A percentile compares a stretch with the other conserved stretches of the same genome.
Conservation (phyloP, 2,329 filamentous ascomycete genomes). For the Neophaeococcomyces mojaviensis region DNA sequence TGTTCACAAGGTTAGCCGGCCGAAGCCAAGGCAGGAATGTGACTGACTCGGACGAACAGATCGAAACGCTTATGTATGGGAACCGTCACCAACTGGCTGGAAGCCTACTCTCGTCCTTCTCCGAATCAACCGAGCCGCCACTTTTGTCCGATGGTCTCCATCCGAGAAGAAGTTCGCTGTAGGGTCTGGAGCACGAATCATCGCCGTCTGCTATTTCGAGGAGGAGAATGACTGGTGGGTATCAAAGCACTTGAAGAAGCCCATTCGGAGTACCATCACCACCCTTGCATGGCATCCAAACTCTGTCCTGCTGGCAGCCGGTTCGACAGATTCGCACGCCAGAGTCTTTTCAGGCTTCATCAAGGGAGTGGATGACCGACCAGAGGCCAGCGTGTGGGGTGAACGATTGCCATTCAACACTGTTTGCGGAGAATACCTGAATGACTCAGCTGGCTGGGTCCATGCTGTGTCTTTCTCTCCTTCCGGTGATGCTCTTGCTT, state of each 20-base stretch:
- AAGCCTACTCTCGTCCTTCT: constrained; percentile 95
- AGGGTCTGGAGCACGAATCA: constrained; percentile 88
- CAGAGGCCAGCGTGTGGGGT: constrained; percentile 84
- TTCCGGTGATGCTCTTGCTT: constrained; percentile 84
- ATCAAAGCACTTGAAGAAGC: constrained; percentile 98
- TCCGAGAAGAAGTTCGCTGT: constrained; percentile 97
- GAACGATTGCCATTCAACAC: constrained; percentile 97
- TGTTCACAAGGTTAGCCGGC: constrained; percentile 74
- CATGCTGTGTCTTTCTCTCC: constrained; percentile 91
- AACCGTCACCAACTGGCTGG: constrained; percentile 83
- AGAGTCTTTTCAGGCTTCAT: constrained; percentile 92
- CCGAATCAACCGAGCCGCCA: constrained; percentile 92
- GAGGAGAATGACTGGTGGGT: constrained; percentile 99
- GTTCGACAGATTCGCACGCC: constrained; percentile 94
- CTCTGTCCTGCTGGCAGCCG: constrained; percentile 86
- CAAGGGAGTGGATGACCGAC: constrained; percentile 83
- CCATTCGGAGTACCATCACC: constrained; percentile 93
- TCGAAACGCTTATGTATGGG: constrained; percentile 96
- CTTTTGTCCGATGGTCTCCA: constrained; percentile 94
- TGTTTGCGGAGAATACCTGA: constrained; percentile 91
- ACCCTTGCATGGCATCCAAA: constrained; percentile 96
- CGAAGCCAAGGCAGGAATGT: background rate
- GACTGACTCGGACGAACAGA: constrained; percentile 46
- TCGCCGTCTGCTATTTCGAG: constrained; percentile 97
- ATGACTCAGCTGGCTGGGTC: constrained; percentile 94